Conservation (phyloP, 2,329 filamentous ascomycete species). For the Rhinocladiella similis region DNA sequence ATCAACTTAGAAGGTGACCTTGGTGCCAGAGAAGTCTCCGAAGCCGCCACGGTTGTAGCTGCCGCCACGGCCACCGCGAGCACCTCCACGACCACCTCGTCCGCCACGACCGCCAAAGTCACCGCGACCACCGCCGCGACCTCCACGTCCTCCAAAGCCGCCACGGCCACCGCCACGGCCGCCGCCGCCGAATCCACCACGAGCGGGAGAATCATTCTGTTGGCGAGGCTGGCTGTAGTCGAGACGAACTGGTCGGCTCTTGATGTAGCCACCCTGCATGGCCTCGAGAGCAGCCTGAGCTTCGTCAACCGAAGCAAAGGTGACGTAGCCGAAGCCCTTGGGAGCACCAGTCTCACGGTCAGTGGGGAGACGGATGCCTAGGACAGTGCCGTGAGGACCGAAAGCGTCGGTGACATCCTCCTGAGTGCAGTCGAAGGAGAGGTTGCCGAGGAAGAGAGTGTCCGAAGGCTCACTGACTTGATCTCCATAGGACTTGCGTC, state of each 20-base stretch:
- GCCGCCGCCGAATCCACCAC: conserved; percentile 46
- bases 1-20: conserved; percentile 64
- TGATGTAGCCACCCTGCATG: conserved; percentile 70
- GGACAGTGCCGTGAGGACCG: conserved; percentile 66
- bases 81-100: conserved; percentile 45
- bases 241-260: conserved; percentile 73
- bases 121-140: conserved; percentile 52
- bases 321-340: conserved; percentile 93
- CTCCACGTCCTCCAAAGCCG: conserved; percentile 55
- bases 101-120: conserved; percentile 55
- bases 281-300: conserved; percentile 72
- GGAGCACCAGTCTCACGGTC: conserved; percentile 79
- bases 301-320: conserved; percentile 79
- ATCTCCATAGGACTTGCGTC: conserved; percentile 67
- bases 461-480: conserved; percentile 75
- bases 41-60: conserved; percentile 56
- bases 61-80: conserved; percentile 45
- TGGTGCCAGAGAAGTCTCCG: conserved; percentile 73
- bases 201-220: conserved; percentile 50
- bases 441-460: conserved; percentile 89
- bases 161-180: conserved; percentile 49
- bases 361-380: conserved; percentile 83
- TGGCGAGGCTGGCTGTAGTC: conserved; percentile 74
- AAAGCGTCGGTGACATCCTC: conserved; percentile 74
- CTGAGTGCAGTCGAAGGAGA: conserved; percentile 81